Evolutionary conservation across 2,329 filamentous ascomycete genomes (phyloP), one percentile per base, ranked within the genome.

Genomic region (Ophiosphaerella narmari): DNA sequence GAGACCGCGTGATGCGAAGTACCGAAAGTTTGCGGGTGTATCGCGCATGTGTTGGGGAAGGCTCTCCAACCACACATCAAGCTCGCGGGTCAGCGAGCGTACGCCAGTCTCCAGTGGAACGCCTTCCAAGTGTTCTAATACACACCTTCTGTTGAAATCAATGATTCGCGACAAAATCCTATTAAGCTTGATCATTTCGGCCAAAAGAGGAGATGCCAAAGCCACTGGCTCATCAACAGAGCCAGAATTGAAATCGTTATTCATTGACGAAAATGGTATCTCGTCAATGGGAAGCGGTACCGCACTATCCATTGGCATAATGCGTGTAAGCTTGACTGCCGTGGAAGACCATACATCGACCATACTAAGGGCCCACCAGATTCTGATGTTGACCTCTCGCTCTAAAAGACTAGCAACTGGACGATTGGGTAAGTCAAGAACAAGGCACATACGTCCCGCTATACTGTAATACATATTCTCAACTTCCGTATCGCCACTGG

Each of bases 151-250:
- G 23, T 64, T 64, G 50, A 64, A 64, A 37, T 62, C 61, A 37
- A 64, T 62, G 42, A 64, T 61, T 32, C 47, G 53, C 14, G 59
- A 39, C 23, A 64, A 38, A 24, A 64, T 62, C 21, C 57, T 51
- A 31, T 64, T 64, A 12, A 64, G 39, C 24, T 62, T 64, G 31
- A 64, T 52, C 61, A 64, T 64, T 39, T 64, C 61, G n/a, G 61
- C 58, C 5, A 64, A 50, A 7, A 64, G 48, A n/a, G 61, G 59
- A 9, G 59, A 59, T n/a, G 53, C 43, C 8, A 46, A 46, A 8
- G 48, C 49, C 9, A 43, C 42, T 11, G 52, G 40, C 21, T 60
- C 46, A 11, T 47, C 49, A 1, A 48, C 54, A 14, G 52, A 51
- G n/a, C 46, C 48, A 1, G 52, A 54, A 5, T 46, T 50, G 14